Evolutionary conservation across 2,329 filamentous ascomycete species (phyloP).

Genomic region (Neurospora sp.): DNA sequence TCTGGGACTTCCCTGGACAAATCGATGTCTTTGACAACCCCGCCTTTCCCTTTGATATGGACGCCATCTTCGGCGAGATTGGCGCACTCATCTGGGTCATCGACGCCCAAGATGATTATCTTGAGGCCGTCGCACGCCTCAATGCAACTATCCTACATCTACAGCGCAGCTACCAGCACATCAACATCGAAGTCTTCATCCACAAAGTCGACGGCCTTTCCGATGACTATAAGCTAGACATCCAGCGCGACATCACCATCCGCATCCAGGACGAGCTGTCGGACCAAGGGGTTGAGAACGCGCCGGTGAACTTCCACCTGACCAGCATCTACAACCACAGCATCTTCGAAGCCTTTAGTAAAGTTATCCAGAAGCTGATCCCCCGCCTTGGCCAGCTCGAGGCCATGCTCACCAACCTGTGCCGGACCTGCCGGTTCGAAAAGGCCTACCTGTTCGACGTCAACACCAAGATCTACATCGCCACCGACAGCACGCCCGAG

Average conservation of each 20-base stretch:
- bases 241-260: constrained; percentile 92
- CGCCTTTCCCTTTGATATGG: constrained; percentile 81
- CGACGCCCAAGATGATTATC: constrained; percentile 95
- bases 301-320: constrained; percentile 87
- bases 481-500: constrained; percentile 84
- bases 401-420: constrained; percentile 86
- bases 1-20: constrained; percentile 95
- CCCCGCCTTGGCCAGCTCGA: constrained; percentile 89
- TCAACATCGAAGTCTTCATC: constrained; percentile 97
- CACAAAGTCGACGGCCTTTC: constrained; percentile 98
- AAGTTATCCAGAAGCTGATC: constrained; percentile 96
- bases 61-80: constrained; percentile 87
- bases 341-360: constrained; percentile 93
- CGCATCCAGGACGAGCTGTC: constrained; percentile 93
- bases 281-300: constrained; percentile 87
- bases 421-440: constrained; percentile 88
- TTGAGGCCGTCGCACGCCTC: constrained; percentile 78
- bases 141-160: constrained; percentile 85
- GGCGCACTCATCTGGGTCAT: constrained; percentile 98
- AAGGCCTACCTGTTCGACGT: constrained; percentile 98
- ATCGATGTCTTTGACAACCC: constrained; percentile 82
- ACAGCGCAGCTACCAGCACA: constrained; percentile 78
- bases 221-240: constrained; percentile 93
- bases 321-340: constrained; percentile 98
- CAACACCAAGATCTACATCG: constrained; percentile 96